Evolutionary conservation across 352 stramenopile species (phyloP), one percentile per base, ranked within the genome.

Genomic region (Blastocystis sp.): DNA sequence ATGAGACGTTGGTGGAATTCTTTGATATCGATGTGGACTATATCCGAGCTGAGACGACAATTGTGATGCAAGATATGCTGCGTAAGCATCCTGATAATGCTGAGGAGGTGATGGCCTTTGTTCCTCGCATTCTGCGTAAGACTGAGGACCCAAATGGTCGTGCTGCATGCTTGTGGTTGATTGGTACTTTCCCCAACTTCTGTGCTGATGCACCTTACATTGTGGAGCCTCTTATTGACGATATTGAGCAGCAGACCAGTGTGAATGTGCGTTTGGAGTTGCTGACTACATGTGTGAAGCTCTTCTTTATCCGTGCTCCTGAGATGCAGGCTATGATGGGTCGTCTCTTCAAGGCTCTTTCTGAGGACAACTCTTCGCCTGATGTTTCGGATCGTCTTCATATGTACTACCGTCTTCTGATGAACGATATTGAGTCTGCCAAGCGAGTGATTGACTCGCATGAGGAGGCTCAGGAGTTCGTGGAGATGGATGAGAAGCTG

Each of bases 251-350:
- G 37, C 93, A 98, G 87, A 92, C 91, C 21, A 92, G 94, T 59
- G 89, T 92, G 1, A 89, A 90, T 0, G 94, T 99, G 19, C 95
- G 97, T 86, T 90, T 97, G 63, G 92, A 97, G 86, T 89, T 98
- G 59, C 91, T 99, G 27, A 96, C 92, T 29, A 93, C 94, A n/a
- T 93, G 94, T 3, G 93, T 98, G 89, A 98, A 98, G 90, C 91
- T 98, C 5, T 98, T 99, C 89, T 98, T 98, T 90, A 93, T 96
- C 89, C 92, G 95, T n/a, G 94, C 96, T 52, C 95, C 95, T 0
- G 96, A 99, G 92, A 93, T 97, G 92, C 95, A 98, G 89, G 93
- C 91, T 52, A 98, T 98, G 95, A 91, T 99, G 35, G 96, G 95
- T 4, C 91, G 94, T 27, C 90, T 98, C 51, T 91, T 99, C 71